Evolutionary conservation across 768 basidiomycete species (phyloP), one percentile per base, ranked within the genome.

Genomic region (Phanerochaete sordida): DNA sequence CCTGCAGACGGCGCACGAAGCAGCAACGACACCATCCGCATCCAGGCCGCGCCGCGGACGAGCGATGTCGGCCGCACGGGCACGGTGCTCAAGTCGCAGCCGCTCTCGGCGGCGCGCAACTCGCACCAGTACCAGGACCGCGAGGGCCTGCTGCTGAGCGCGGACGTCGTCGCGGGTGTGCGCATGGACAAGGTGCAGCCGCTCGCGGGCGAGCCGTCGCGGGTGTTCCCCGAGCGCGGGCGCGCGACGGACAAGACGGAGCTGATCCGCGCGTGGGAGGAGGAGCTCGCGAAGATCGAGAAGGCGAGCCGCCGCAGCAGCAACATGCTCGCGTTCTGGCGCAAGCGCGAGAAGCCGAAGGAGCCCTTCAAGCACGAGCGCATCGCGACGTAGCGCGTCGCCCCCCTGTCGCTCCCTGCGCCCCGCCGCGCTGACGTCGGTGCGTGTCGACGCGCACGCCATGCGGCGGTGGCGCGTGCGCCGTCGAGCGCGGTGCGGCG

Each of bases 241-340:
- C 23, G 53, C 60, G 21, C 53, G 54, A 43, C 54, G 61, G 26
- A 59, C 45, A 19, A 58, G 62, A 58, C 61, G 58, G 70, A 69
- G 45, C 60, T 67, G 11, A 65, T 72, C 39, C 69, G 69, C 44
- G 90, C 86, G 64, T 93, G 91, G 90, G 91, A 92, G 72, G 84
- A 83, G 69, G 89, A 91, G 76, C 78, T 91, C 47, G 84, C 79
- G 61, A 79, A 82, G 62, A 90, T 91, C 64, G 90, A 91, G 73
- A 65, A 75, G 75, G 71, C 88, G 84, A 72, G 81, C 81, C 51
- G 51, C 13, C 28, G 51, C 30, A 35, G 51, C 30, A 52, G 51
- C 51, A 52, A 52, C 21, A 23, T 52, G 51, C 51, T 52, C 30
- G 30, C 30, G 31, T 52, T 52, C 33, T 52, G 28, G 51, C 7